Base-by-base conservation (phyloP, 108 stramenopile genomes). In the Pseudonitzschia multiseries region DNA sequence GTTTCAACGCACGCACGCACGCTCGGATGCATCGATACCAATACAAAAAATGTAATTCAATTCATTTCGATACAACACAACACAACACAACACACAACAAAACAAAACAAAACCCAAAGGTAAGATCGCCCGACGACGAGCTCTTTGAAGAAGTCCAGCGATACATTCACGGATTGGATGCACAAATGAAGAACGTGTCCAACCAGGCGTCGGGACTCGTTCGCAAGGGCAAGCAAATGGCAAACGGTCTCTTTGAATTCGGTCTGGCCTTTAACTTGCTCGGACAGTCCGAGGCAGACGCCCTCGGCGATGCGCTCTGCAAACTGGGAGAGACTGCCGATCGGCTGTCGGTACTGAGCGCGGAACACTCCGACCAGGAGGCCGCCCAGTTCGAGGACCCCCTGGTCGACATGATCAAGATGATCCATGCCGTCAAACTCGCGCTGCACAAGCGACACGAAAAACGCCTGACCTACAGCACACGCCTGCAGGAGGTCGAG, bases 191-290 rank as follows among this genome's bases (percentile, higher is more conserved):
- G 65, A 89, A 88, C 51, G 98, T 99, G 0, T 86, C 87, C 17
- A 90, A 89, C 54, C 98, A 99, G 76, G 91, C 96, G 0, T 69
- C 86, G 40, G 87, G 79, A 9, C 78, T 99, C 68, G 96, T 97
- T n/a, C 85, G 93, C 43, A 97, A 96, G 70, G 88, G 91, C 22
- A 92, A 93, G 69, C 96, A 97, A 84, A 86, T 97, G 52, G 95
- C 97, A 29, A 90, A 90, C 73, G 94, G 95, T 20, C 65, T 96
- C 61, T 97, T 97, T 75, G 97, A 99, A 80, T 97, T 99, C 79
- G 97, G 97, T 27, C 73, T 98, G 69, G 96, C 96, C 65, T 97
- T 99, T 79, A 96, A 96, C 66, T 85, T 96, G 68, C 76, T 99
- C 43, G 97, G 96, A 17, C 97, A 97, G 70, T 87, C 89, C 53